Evolutionary conservation across 78 protist species (phyloP).

Genomic region (Dictyostelium citrinum): DNA sequence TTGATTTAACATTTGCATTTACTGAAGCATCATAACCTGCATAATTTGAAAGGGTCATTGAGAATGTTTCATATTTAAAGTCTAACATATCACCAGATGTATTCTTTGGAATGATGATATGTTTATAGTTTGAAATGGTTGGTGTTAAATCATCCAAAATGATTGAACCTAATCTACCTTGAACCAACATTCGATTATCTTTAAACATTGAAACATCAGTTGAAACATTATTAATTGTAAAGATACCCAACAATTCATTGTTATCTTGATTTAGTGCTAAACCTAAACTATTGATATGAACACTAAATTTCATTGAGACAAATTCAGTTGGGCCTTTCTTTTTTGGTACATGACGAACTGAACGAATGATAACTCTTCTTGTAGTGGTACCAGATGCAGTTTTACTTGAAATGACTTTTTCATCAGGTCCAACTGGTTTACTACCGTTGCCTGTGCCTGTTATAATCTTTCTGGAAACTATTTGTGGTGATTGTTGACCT

Average conservation of each 20-base stretch:
- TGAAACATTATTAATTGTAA: conserved; percentile 28
- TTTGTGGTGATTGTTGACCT: background rate
- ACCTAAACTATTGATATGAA: conserved; percentile 47
- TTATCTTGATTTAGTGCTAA: conserved; percentile 55
- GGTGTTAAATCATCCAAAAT: conserved; percentile 37
- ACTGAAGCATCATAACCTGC: conserved; percentile 48
- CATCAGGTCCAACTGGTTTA: background rate
- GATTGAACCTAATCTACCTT: conserved; percentile 27
- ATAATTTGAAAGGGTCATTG: background rate
- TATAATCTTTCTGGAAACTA: background rate
- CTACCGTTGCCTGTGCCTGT: background rate
- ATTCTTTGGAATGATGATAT: conserved; percentile 26
- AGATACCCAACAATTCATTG: conserved; percentile 27
- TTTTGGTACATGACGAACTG: conserved; percentile 29
- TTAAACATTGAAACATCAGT: conserved; percentile 23
- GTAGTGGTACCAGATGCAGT: background rate
- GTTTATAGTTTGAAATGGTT: conserved; percentile 6
- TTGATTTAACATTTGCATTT: conserved; percentile 40
- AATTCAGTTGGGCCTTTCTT: conserved; percentile 14
- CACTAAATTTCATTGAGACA: conserved; percentile 5
- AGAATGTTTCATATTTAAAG: conserved; percentile 27
- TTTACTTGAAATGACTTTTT: background rate
- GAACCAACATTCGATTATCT: conserved; percentile 30
- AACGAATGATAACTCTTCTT: background rate
- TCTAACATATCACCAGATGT: background rate